Conservation (phyloP, 2,329 filamentous ascomycete genomes). For the Nothomitra cinnamomea region DNA sequence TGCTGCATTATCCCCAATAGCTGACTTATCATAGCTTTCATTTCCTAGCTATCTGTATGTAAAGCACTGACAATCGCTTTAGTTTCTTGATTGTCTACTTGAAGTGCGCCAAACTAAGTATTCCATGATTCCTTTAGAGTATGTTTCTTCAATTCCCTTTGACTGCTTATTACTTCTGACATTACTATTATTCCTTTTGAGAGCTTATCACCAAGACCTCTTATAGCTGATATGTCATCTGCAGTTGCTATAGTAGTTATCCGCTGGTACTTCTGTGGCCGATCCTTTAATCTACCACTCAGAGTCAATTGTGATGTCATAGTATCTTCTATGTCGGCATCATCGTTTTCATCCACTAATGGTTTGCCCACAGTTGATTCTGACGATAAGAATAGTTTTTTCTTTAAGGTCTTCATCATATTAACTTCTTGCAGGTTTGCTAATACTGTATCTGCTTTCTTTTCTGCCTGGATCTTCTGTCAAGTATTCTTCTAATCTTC, state of each 20-base stretch:
- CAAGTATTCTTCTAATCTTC: background rate
- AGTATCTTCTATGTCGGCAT: background rate
- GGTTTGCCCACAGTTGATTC: no score
- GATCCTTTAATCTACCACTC: background rate
- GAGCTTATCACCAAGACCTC: background rate
- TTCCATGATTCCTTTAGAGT: background rate
- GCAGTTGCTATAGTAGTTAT: background rate
- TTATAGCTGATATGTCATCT: background rate
- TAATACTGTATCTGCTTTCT: background rate
- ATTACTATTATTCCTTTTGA: background rate
- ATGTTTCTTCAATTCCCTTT: background rate
- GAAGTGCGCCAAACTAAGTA: background rate
- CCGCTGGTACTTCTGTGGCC: background rate
- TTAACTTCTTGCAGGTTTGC: background rate
- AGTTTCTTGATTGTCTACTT: background rate
- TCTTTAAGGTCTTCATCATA: background rate
- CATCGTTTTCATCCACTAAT: background rate
- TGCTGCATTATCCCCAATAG: background rate
- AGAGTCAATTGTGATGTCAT: background rate
- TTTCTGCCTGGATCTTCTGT: background rate
- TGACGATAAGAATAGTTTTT: background rate
- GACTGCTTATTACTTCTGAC: background rate
- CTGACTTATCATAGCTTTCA: background rate
- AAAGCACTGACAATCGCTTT: background rate
- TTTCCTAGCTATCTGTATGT: no score